Conservation (phyloP, 2,329 filamentous ascomycete genomes). For the Fusarium irregulare region DNA sequence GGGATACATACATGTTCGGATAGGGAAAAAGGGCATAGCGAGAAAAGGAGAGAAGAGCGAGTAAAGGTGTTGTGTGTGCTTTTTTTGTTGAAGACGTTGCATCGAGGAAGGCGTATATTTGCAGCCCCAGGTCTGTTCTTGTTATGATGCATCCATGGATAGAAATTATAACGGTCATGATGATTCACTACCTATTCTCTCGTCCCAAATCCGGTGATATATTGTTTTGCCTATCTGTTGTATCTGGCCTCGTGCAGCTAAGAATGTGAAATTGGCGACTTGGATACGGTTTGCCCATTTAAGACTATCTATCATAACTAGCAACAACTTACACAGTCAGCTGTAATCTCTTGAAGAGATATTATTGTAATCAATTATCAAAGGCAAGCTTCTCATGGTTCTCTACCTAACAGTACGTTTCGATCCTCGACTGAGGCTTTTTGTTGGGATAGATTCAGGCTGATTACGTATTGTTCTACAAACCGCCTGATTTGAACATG, state of each 20-base stretch:
- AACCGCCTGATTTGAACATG: neutral
- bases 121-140: conserved; percentile 22
- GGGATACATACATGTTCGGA: conserved; percentile 42
- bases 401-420: neutral
- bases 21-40: conserved; percentile 26
- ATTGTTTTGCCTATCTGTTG: neutral
- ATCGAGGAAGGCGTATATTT: conserved; percentile 34
- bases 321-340: too few relatives aligned
- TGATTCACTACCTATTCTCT: conserved; percentile 28
- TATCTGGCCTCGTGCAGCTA: neutral
- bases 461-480: neutral
- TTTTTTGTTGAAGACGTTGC: conserved; percentile 22
- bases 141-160: conserved; percentile 39
- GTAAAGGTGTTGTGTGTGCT: conserved; percentile 12
- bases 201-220: neutral
- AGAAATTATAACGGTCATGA: conserved; percentile 41
- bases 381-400: neutral
- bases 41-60: conserved; percentile 34
- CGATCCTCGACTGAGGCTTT: too few relatives aligned
- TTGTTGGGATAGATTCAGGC: neutral
- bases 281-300: neutral
- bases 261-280: neutral
- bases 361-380: neutral
- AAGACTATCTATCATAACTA: neutral
- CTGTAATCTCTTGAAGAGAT: neutral